A percentile compares a stretch with the other conserved stretches of the same genome.
These are phyloP conservation scores for Aegilops longissima DNA, from an alignment of 176 grass and related monocot genomes.

Conservation along the genomic window DNA sequence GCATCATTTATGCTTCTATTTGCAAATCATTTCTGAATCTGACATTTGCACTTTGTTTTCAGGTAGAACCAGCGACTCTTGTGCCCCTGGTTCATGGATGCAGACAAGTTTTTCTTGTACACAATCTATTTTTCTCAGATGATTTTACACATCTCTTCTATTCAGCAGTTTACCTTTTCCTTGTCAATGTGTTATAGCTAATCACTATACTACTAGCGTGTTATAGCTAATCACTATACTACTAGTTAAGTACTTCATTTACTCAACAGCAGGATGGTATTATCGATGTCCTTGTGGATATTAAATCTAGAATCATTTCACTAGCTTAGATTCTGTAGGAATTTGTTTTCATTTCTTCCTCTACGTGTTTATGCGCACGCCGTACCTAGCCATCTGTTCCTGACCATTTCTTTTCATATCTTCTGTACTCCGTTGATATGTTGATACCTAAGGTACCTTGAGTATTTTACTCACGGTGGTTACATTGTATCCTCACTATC, in stretches of 20 bases:
- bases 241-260: neutral
- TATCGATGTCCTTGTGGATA: neutral
- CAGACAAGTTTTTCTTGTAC: constrained; percentile 97
- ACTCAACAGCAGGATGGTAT: neutral
- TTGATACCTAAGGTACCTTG: constrained; percentile 18
- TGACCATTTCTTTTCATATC: constrained; percentile 18
- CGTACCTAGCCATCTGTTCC: neutral
- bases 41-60: constrained; percentile 28
- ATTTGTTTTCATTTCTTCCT: constrained; percentile 12
- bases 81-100: constrained; percentile 89
- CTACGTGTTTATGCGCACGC: neutral
- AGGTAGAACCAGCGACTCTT: constrained; percentile 92
- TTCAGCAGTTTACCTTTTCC: neutral
- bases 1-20: constrained; percentile 28
- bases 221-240: constrained; percentile 10
- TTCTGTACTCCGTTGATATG: neutral
- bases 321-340: neutral
- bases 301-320: constrained; percentile 2
- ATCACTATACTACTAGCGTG: constrained; percentile 3
- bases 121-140: constrained; percentile 21
- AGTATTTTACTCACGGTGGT: constrained; percentile 32
- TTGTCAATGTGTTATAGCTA: constrained; percentile 11
- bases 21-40: constrained; percentile 25
- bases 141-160: neutral
- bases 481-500: neutral